Base-by-base conservation (phyloP, 2,329 filamentous ascomycete species). In the Penicillium hesseltinei region DNA sequence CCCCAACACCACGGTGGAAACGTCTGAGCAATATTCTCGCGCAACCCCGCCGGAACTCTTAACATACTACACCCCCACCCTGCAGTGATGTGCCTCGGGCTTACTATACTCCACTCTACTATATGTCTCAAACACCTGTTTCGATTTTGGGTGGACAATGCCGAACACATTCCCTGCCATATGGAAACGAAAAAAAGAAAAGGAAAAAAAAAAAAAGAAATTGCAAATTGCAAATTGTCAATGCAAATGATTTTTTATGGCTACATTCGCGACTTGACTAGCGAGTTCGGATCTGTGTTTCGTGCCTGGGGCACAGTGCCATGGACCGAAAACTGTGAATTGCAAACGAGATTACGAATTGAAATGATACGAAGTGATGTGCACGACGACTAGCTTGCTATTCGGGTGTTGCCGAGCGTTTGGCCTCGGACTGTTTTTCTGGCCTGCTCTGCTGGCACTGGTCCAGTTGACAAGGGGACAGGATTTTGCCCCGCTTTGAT, bases 21-120 rank as follows among this genome's bases (percentile, higher is more conserved):
- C 67, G 70, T 6, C 54, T 73, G 25, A 72, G 70, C 59, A 71
- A 63, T 55, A 69, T 76, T 57, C 66, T 73, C 49, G 64, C 51
- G 35, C 58, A 70, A 58, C 60, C 69, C 45, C 61, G 69, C 56
- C 61, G 72, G 8, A 62, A 59, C 58, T 64, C 65, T 33, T 66
- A 48, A 51, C 17, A 39, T 11, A n/a, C 21, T 23, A 23, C 42
- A 17, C 50, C 17, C 25, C 23, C 23, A 2, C 27, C 13, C 21
- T 52, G 29, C 35, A 23, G 19, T 10, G 13, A 21, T 23, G 36
- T 42, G n/a, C 4, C 39, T 35, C 19, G 49, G 39, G 31, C n/a
- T 25, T 13, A 33, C 29, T 27, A 27, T 45, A 45, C 17, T 52
- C 5, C 39, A 11, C 21, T 17, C 21, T 36, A 51, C 27, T 51